These are phyloP conservation scores for Talaromyces sp. DNA, from an alignment of 2,329 filamentous ascomycete species.

Conservation along the genomic window DNA sequence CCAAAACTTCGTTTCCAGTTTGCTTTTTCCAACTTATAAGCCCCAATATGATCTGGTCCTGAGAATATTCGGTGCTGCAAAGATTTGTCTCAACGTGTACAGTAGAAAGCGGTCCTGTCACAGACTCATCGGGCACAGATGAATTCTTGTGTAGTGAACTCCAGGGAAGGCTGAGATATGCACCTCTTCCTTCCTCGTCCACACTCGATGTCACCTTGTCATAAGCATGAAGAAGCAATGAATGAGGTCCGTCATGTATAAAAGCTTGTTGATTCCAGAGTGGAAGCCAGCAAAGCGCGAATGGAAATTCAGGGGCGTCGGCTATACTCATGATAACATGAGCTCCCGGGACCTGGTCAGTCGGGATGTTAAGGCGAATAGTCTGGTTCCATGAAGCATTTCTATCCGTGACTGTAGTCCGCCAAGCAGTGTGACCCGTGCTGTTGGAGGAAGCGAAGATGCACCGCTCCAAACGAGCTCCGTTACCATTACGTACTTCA, in stretches of 20 bases:
- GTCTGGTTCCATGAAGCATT: conserved; percentile 86
- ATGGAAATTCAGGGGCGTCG: conserved; percentile 80
- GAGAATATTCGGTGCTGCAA: conserved; percentile 91
- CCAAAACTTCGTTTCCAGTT: conserved; percentile 65
- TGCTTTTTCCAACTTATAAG: conserved; percentile 82
- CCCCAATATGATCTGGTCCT: conserved; percentile 80
- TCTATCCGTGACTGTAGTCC: conserved; percentile 73
- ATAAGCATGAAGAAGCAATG: conserved; percentile 78
- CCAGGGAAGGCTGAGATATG: conserved; percentile 84
- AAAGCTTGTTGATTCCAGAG: conserved; percentile 92
- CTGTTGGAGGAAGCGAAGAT: conserved; percentile 84
- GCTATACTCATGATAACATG: conserved; percentile 89
- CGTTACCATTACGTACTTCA: conserved; percentile 75
- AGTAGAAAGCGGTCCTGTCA: conserved; percentile 75
- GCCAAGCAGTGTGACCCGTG: conserved; percentile 76
- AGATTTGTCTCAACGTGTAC: conserved; percentile 78
- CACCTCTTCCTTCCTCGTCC: conserved; percentile 66
- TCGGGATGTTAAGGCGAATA: conserved; percentile 71
- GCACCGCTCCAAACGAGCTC: conserved; percentile 80
- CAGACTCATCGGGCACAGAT: conserved; percentile 65
- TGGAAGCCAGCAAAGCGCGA: conserved; percentile 88
- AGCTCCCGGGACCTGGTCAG: conserved; percentile 73
- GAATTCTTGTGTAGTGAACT: conserved; percentile 63
- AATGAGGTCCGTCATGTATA: conserved; percentile 77
- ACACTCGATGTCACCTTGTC: conserved; percentile 81